These are phyloP conservation scores for Amanita jacksonii DNA, from an alignment of 768 basidiomycete species.

Conservation along the genomic window DNA sequence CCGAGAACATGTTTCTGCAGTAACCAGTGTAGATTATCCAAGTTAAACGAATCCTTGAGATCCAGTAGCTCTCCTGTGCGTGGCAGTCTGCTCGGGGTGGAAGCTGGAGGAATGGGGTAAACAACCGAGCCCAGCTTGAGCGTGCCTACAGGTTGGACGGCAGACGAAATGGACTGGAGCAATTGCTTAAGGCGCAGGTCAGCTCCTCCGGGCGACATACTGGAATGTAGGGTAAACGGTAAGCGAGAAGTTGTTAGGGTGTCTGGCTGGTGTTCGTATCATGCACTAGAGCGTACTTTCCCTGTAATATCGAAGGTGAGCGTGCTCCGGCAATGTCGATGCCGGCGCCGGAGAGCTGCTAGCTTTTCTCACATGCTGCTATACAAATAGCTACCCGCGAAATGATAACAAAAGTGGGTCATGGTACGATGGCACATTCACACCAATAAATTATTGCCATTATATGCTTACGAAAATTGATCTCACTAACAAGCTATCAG, in stretches of 20 bases:
- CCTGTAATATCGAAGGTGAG: no score
- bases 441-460: no score
- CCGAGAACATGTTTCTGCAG: slow-evolving; percentile 60
- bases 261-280: no score
- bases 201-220: slow-evolving; percentile 21
- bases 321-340: no score
- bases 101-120: slow-evolving; percentile 35
- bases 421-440: no score
- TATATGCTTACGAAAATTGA: no score
- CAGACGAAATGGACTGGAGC: slow-evolving; percentile 28
- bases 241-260: background rate
- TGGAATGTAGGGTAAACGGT: slow-evolving; percentile 2
- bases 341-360: no score
- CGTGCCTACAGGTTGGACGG: slow-evolving; percentile 37
- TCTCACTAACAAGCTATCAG: no score
- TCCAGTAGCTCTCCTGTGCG: slow-evolving; percentile 39
- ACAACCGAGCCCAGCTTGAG: slow-evolving; percentile 48
- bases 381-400: no score
- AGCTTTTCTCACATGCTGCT: no score
- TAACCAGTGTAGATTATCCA: slow-evolving; percentile 54
- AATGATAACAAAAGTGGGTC: no score
- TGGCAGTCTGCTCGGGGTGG: slow-evolving; percentile 25
- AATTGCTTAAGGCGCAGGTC: slow-evolving; percentile 42
- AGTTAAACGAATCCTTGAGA: slow-evolving; percentile 38
- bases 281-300: no score